phyloP scores from a whole-genome alignment of 352 stramenopile genomes.

The Pythium insidiosum region DNA sequence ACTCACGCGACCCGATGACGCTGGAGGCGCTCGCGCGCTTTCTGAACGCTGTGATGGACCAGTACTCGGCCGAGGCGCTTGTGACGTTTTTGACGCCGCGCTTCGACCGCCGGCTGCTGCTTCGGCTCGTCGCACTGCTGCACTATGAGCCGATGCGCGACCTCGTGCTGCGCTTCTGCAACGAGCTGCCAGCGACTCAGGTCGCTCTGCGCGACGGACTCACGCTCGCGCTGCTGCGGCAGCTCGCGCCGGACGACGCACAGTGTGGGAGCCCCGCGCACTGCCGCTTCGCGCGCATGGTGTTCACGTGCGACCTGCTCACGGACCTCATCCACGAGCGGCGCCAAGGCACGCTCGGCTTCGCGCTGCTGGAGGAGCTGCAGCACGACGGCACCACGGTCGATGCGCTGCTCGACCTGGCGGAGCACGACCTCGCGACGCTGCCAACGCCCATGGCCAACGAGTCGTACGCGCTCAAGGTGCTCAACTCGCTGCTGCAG shows the following conservation, averaged over 20 bases:
- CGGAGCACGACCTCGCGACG: conserved; percentile 26
- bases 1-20: conserved; percentile 54
- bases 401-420: conserved; percentile 31
- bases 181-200: conserved; percentile 30
- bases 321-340: conserved; percentile 73
- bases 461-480: conserved; percentile 65
- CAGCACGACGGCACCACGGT: conserved; percentile 22
- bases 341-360: conserved; percentile 45
- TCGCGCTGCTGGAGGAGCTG: conserved; percentile 32
- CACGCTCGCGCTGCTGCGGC: conserved; percentile 12
- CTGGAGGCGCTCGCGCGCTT: conserved; percentile 53
- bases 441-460: conserved; percentile 61
- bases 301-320: conserved; percentile 73
- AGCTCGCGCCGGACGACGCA: conserved; percentile 36
- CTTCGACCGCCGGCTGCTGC: conserved; percentile 31
- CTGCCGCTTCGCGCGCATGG: conserved; percentile 53
- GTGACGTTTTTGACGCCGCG: conserved; percentile 36
- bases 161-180: conserved; percentile 45
- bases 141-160: conserved; percentile 65
- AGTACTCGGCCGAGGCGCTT: conserved; percentile 46
- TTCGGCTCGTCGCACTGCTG: conserved; percentile 47
- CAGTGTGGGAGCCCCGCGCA: conserved; percentile 13
- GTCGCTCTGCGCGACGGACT: too few relatives aligned
- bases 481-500: conserved; percentile 73
- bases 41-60: conserved; percentile 57